Evolutionary conservation across 1,284 basidiomycete genomes (phyloP).

Genomic region (Exsudoporus floridanus): DNA sequence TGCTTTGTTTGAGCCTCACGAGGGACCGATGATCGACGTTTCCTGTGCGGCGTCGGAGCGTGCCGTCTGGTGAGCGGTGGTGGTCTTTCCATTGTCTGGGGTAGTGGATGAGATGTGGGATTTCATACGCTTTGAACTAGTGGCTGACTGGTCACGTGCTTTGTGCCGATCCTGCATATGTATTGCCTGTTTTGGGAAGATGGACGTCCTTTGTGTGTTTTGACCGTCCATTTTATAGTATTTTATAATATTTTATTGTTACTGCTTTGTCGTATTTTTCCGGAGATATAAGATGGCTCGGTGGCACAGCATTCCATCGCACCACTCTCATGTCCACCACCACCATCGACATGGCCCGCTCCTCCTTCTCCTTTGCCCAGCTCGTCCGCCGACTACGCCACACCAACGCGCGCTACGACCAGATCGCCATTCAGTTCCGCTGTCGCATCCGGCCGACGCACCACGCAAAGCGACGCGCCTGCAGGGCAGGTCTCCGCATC

Average conservation of each 20-base stretch:
- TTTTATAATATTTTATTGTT: neutral
- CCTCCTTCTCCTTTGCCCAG: constrained; percentile 32
- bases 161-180: too few relatives aligned
- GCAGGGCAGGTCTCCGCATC: constrained; percentile 41
- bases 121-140: too few relatives aligned
- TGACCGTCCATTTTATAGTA: too few relatives aligned
- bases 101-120: too few relatives aligned
- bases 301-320: constrained; percentile 14
- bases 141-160: too few relatives aligned
- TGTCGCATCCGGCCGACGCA: constrained; percentile 33
- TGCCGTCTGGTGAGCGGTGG: too few relatives aligned
- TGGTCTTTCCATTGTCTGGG: too few relatives aligned
- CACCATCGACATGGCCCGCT: constrained; percentile 19
- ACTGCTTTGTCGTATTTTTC: constrained; percentile 7
- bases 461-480: constrained; percentile 48
- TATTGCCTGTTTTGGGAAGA: too few relatives aligned
- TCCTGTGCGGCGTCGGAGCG: too few relatives aligned
- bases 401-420: constrained; percentile 42
- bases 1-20: too few relatives aligned
- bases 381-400: constrained; percentile 42
- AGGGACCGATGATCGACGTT: too few relatives aligned
- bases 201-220: too few relatives aligned
- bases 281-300: constrained; percentile 12
- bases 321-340: constrained; percentile 17
- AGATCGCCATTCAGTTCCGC: constrained; percentile 40